A percentile compares a stretch with the other conserved stretches of the same genome.
Evolutionary conservation across 2,329 filamentous ascomycete genomes (phyloP).

Genomic region (Nemania abortiva): DNA sequence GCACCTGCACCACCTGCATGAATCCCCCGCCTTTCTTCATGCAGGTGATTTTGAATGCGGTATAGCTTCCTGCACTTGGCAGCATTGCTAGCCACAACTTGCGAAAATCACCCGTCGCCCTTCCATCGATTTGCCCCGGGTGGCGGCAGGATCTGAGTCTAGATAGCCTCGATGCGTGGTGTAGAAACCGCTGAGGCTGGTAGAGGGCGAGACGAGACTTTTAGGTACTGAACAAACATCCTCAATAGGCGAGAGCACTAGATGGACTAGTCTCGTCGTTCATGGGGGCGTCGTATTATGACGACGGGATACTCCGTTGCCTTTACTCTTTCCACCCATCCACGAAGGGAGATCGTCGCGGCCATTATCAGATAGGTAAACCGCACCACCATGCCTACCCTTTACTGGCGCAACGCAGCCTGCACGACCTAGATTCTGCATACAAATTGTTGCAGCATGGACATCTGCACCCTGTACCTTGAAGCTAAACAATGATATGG

Average conservation of each 20-base stretch:
- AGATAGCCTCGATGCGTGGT: conserved; percentile 40
- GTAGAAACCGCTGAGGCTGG: conserved; percentile 29
- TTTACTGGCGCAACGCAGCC: conserved; percentile 21
- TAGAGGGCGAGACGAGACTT: conserved; percentile 12
- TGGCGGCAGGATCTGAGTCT: conserved; percentile 31
- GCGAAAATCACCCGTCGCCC: conserved; percentile 34
- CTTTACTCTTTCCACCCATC: background rate
- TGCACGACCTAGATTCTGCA: conserved; percentile 19
- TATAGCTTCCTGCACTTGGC: conserved; percentile 46
- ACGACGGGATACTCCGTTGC: conserved; percentile 34
- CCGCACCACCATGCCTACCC: conserved; percentile 3
- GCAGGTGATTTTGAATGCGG: conserved; percentile 49
- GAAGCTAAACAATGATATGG: conserved; percentile 23
- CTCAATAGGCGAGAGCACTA: conserved; percentile 4
- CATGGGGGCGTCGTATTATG: conserved; percentile 14
- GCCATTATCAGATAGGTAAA: conserved; percentile 26
- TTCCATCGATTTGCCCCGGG: conserved; percentile 22
- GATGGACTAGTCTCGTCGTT: conserved; percentile 7
- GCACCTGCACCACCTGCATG: conserved; percentile 45
- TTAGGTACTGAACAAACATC: conserved; percentile 5
- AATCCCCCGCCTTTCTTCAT: conserved; percentile 48
- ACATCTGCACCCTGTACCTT: conserved; percentile 19
- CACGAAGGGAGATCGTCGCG: conserved; percentile 20
- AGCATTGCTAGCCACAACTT: conserved; percentile 37
- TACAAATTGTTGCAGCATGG: conserved; percentile 16